phyloP scores from a whole-genome alignment of 139 green algal species.

The Volvox africanus region DNA sequence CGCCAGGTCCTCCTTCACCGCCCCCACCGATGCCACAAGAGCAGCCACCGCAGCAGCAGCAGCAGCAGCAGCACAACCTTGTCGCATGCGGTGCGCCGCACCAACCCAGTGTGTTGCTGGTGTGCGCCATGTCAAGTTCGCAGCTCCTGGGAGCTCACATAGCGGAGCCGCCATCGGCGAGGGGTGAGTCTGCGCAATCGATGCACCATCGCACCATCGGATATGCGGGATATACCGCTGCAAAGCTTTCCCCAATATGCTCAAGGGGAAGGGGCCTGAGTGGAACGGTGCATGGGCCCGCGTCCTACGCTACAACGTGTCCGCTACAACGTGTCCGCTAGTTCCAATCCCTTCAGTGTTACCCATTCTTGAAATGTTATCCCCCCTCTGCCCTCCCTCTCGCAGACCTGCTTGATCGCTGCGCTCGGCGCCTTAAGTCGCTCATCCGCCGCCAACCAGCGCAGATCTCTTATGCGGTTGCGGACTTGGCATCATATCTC shows the following conservation, averaged over 20 bases:
- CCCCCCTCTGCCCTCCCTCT: background rate
- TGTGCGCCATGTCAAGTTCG: no score
- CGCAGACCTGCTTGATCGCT: constrained; percentile 20
- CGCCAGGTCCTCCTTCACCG: background rate
- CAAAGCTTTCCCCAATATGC: no score
- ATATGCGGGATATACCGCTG: no score
- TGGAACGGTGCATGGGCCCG: no score
- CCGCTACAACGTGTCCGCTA: no score
- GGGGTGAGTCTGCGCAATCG: background rate
- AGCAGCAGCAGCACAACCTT: background rate
- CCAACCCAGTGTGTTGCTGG: no score
- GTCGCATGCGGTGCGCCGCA: no score
- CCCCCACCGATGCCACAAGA: no score
- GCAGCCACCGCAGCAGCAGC: background rate
- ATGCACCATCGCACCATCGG: background rate
- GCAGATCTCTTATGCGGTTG: background rate
- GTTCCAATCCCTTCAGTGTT: no score
- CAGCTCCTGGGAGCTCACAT: background rate
- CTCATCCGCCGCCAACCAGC: background rate
- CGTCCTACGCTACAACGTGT: no score
- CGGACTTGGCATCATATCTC: background rate
- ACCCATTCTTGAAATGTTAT: no score
- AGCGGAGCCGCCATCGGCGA: background rate
- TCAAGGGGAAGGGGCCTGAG: no score
- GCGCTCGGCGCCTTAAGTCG: background rate